phyloP scores from a whole-genome alignment of 2,329 filamentous ascomycete species.

The Sclerotinia glacialis region DNA sequence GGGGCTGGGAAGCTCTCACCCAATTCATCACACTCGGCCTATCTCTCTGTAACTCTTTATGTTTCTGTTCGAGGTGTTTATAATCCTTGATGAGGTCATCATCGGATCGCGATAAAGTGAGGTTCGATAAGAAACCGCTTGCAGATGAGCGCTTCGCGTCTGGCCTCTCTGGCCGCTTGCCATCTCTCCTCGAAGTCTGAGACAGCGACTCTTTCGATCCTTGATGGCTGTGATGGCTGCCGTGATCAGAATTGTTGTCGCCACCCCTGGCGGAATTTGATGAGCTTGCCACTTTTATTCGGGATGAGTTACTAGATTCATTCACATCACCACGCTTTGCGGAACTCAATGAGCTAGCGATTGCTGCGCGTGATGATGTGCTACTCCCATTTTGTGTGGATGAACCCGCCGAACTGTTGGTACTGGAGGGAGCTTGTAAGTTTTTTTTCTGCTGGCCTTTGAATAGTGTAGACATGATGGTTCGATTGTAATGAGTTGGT shows the following conservation, averaged over 20 bases:
- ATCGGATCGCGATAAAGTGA: neutral
- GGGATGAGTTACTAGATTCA: no score
- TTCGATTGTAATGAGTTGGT: neutral
- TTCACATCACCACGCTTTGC: neutral
- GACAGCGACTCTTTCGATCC: neutral
- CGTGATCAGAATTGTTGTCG: neutral
- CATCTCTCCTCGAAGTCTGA: neutral
- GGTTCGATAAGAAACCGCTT: neutral
- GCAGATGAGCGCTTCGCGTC: neutral
- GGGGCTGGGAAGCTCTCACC: neutral
- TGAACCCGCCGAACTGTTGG: neutral
- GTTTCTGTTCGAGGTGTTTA: neutral
- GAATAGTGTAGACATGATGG: neutral
- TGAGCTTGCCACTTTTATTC: neutral
- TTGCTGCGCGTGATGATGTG: neutral
- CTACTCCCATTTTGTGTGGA: neutral
- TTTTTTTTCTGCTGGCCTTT: neutral
- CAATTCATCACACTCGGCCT: neutral
- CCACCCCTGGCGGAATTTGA: neutral
- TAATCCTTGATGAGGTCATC: neutral
- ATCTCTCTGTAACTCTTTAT: fast-evolving
- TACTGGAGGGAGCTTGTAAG: neutral
- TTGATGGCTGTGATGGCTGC: neutral
- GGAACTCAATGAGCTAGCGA: neutral
- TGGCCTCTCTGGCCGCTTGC: neutral